A percentile compares a stretch with the other conserved stretches of the same genome.
Conservation (phyloP, 192 early-diverging fungal genomes). For the Backusella morwellensis region DNA sequence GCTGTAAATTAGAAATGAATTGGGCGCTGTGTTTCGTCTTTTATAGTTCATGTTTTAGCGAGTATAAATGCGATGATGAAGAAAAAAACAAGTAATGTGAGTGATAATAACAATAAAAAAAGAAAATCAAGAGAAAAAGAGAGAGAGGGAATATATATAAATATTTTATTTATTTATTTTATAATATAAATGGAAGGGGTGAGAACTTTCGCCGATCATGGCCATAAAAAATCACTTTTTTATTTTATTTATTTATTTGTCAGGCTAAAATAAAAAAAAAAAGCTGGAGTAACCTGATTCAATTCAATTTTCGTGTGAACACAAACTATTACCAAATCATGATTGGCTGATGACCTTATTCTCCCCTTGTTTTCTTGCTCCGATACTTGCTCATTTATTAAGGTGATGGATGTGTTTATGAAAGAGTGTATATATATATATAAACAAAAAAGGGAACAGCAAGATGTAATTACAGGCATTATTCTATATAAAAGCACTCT, state of each 20-base stretch:
- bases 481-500: too few relatives aligned
- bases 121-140: background rate
- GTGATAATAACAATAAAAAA: background rate
- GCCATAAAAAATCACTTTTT: background rate
- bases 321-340: background rate
- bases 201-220: background rate
- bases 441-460: background rate
- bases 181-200: background rate
- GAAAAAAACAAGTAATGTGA: too few relatives aligned
- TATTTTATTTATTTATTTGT: slow-evolving; percentile 8
- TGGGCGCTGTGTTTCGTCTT: background rate
- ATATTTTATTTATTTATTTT: slow-evolving; percentile 5
- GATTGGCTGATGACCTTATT: background rate
- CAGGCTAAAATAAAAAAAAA: background rate
- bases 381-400: background rate
- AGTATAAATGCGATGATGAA: background rate
- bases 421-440: background rate
- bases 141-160: background rate
- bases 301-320: background rate
- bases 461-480: too few relatives aligned
- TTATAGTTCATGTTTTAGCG: background rate
- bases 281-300: background rate
- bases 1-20: slow-evolving; percentile 9
- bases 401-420: background rate
- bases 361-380: background rate